Conservation (phyloP, 2,329 filamentous ascomycete genomes). For the Diaporthe longicolla region DNA sequence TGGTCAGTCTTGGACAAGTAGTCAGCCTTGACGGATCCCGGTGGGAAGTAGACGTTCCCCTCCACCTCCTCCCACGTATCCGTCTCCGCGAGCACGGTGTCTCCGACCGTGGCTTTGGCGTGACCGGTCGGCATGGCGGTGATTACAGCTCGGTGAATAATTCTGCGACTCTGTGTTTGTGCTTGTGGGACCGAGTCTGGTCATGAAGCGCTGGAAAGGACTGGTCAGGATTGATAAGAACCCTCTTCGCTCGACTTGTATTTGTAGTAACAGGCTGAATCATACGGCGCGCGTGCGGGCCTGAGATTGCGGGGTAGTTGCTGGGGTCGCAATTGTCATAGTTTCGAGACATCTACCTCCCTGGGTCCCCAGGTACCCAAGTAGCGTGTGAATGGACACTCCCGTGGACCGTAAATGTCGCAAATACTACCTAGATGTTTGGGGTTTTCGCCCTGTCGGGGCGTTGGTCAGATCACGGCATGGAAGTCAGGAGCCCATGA, state of each 20-base stretch:
- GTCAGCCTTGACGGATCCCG: slow-evolving; percentile 59
- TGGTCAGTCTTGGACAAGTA: slow-evolving; percentile 61
- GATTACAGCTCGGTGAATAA: neutral
- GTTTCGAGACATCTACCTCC: too few relatives aligned
- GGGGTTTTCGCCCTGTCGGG: neutral
- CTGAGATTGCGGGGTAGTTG: slow-evolving; percentile 9
- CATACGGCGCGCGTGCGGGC: neutral
- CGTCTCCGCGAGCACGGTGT: slow-evolving; percentile 64
- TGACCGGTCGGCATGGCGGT: slow-evolving; percentile 44
- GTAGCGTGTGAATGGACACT: too few relatives aligned
- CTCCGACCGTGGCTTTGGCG: slow-evolving; percentile 62
- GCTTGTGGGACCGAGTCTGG: neutral
- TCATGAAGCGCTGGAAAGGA: neutral
- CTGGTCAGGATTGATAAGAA: neutral
- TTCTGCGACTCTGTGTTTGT: neutral
- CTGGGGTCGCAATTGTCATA: neutral
- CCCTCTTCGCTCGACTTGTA: neutral
- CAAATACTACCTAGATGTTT: too few relatives aligned
- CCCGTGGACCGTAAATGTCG: too few relatives aligned
- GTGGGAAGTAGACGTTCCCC: slow-evolving; percentile 71
- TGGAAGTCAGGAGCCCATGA: neutral
- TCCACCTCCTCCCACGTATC: slow-evolving; percentile 69
- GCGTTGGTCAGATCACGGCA: neutral
- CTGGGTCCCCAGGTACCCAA: too few relatives aligned
- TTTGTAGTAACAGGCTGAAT: neutral